Evolutionary conservation across 495 filamentous ascomycete genomes (phyloP).

Genomic region (Aspergillus nanangensis): DNA sequence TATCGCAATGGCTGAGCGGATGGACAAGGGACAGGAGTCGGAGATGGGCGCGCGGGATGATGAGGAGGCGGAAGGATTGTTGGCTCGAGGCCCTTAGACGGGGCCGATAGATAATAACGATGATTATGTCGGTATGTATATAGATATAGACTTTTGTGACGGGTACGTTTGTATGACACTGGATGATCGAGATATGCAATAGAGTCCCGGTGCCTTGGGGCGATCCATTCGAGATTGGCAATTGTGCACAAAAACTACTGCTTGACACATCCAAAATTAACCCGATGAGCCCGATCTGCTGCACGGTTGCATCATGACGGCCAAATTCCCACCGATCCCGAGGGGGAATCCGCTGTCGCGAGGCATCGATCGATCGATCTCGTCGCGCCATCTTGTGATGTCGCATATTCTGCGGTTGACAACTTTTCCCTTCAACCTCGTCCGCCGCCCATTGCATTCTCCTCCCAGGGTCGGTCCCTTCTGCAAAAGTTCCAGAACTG

Average conservation of each 20-base stretch:
- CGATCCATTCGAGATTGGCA: background rate
- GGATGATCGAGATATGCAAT: background rate
- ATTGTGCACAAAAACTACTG: background rate
- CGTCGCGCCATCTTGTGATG: background rate
- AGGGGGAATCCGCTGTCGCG: background rate
- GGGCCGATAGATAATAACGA: too few relatives aligned
- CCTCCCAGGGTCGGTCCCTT: too few relatives aligned
- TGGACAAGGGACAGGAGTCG: constrained; percentile 24
- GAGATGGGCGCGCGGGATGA: constrained; percentile 5
- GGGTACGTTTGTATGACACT: background rate
- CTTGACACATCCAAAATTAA: background rate
- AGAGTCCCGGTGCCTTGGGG: background rate
- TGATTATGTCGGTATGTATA: background rate
- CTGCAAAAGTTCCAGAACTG: background rate
- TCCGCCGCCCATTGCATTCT: background rate
- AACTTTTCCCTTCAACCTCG: background rate
- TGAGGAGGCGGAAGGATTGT: constrained; percentile 31
- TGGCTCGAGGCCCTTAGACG: constrained; percentile 12
- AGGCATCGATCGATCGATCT: constrained; percentile 2
- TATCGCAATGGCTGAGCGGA: constrained; percentile 55
- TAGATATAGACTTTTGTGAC: background rate
- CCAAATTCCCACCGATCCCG: background rate
- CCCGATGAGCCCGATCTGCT: background rate
- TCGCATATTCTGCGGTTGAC: background rate
- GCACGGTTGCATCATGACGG: constrained; percentile 1